These are phyloP conservation scores for Pulveroboletus sp. DNA, from an alignment of 768 basidiomycete genomes.

Conservation along the genomic window DNA sequence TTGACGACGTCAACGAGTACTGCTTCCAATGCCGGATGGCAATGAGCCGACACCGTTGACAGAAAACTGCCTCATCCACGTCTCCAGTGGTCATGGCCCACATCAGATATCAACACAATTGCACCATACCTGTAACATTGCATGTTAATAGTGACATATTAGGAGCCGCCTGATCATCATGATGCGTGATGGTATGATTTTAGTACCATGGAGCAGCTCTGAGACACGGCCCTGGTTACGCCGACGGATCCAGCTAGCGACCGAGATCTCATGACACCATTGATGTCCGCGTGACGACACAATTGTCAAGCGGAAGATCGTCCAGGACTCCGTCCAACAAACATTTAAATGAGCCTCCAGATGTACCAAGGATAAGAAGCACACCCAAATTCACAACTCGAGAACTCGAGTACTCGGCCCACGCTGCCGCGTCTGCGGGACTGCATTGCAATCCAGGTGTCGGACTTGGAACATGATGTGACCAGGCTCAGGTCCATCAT, in stretches of 20 bases:
- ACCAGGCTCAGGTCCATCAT: background rate
- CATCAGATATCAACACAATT: constrained; percentile 20
- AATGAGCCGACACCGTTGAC: constrained; percentile 33
- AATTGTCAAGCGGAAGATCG: too few relatives aligned
- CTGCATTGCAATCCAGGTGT: background rate
- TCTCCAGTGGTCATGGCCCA: constrained; percentile 1
- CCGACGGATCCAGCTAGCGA: background rate
- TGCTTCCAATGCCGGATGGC: constrained; percentile 72
- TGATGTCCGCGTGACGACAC: constrained; percentile 2
- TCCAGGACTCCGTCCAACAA: too few relatives aligned
- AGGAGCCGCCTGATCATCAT: constrained; percentile 6
- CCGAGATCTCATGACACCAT: constrained; percentile 5
- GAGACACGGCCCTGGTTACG: background rate
- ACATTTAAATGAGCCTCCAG: background rate
- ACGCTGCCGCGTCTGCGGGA: background rate
- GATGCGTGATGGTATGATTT: too few relatives aligned
- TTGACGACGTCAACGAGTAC: constrained; percentile 69
- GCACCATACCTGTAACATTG: constrained; percentile 28
- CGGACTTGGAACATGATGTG: background rate
- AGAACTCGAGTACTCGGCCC: too few relatives aligned
- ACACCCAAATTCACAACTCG: background rate
- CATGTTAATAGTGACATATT: constrained; percentile 20
- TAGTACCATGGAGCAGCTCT: background rate
- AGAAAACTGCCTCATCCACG: constrained; percentile 5
- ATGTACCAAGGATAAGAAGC: background rate